Evolutionary conservation across 768 basidiomycete genomes (phyloP).

Genomic region (Agaricus sinodeliciosus): DNA sequence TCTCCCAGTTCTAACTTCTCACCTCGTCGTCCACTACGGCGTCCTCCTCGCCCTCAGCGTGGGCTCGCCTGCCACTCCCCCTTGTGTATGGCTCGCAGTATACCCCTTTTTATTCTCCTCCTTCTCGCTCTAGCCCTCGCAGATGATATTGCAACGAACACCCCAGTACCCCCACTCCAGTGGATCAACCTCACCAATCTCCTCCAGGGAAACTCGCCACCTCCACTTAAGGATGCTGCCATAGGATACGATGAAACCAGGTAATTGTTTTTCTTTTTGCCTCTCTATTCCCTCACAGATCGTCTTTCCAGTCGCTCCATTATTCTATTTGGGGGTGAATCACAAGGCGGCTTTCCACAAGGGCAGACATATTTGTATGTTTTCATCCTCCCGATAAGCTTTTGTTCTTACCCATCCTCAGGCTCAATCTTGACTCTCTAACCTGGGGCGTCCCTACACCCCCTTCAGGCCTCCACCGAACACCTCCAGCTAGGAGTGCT

Average conservation of each 20-base stretch:
- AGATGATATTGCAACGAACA: conserved; percentile 45
- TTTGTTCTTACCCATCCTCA: conserved; percentile 20
- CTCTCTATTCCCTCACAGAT: conserved; percentile 19
- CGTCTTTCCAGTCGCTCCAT: conserved; percentile 41
- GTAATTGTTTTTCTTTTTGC: conserved; percentile 17
- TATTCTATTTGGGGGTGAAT: conserved; percentile 73
- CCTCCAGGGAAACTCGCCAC: conserved; percentile 50
- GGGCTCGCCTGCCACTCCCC: conserved; percentile 8
- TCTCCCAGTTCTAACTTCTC: background rate
- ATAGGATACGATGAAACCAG: conserved; percentile 55
- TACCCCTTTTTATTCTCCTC: conserved; percentile 19
- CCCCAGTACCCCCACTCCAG: conserved; percentile 58
- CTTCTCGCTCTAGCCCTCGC: conserved; percentile 23
- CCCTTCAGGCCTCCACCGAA: conserved; percentile 35
- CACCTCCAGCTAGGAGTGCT: conserved; percentile 58
- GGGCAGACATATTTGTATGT: conserved; percentile 64
- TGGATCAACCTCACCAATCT: conserved; percentile 67
- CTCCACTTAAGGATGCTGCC: conserved; percentile 63
- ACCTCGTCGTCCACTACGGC: conserved; percentile 8
- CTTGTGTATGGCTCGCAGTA: conserved; percentile 25
- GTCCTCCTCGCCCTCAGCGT: conserved; percentile 10
- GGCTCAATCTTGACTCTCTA: conserved; percentile 56
- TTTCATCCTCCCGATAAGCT: conserved; percentile 1
- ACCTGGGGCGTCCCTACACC: conserved; percentile 55
- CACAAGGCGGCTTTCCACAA: conserved; percentile 54